These are phyloP conservation scores for Aspergillus olivimuriae DNA, from an alignment of 495 filamentous ascomycete species.

Conservation along the genomic window DNA sequence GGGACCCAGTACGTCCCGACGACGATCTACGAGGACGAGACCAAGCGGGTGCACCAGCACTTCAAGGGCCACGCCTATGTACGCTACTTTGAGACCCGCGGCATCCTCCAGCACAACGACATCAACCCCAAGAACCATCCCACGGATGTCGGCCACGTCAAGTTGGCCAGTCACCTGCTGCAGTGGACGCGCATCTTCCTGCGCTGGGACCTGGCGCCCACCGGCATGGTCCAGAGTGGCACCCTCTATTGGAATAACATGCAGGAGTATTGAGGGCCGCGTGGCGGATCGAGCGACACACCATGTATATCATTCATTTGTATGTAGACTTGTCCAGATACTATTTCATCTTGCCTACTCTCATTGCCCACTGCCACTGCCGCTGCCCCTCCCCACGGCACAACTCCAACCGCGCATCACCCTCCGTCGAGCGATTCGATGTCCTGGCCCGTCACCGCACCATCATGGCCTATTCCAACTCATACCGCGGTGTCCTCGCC, in stretches of 20 bases:
- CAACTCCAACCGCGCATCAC: too few relatives aligned
- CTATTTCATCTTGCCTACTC: too few relatives aligned
- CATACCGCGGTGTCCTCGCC: too few relatives aligned
- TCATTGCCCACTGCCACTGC: too few relatives aligned
- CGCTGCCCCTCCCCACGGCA: too few relatives aligned
- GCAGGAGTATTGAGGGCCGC: conserved; percentile 41
- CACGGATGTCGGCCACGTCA: conserved; percentile 62
- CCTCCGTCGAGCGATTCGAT: too few relatives aligned
- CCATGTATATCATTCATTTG: too few relatives aligned
- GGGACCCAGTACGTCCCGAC: conserved; percentile 49
- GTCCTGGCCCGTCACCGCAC: too few relatives aligned
- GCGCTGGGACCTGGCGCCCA: conserved; percentile 55
- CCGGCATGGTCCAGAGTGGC: conserved; percentile 58
- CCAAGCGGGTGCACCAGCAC: conserved; percentile 47
- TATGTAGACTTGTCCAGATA: too few relatives aligned
- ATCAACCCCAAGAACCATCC: conserved; percentile 59
- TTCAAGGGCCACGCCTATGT: conserved; percentile 55
- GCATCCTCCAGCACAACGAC: conserved; percentile 64
- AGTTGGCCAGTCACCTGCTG: conserved; percentile 59
- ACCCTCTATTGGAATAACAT: conserved; percentile 57
- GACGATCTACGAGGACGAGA: conserved; percentile 45
- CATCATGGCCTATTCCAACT: too few relatives aligned
- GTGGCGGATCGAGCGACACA: too few relatives aligned
- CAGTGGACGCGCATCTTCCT: conserved; percentile 48
- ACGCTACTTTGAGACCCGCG: conserved; percentile 61